These are phyloP conservation scores for Lipomyces lipofer DNA, from an alignment of 805 yeast genomes.

Conservation along the genomic window DNA sequence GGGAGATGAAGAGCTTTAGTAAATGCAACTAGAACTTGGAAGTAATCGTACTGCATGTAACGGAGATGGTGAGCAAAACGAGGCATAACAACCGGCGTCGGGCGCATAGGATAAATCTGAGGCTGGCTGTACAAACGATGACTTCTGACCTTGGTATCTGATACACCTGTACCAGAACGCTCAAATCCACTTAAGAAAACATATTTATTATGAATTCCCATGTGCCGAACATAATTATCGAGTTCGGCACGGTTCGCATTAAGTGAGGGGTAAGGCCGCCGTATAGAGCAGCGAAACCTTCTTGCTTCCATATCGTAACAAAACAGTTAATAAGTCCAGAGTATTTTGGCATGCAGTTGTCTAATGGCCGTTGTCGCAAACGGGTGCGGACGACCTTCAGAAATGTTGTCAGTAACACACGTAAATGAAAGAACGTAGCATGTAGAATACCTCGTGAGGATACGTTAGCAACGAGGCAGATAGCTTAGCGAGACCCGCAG, in stretches of 20 bases:
- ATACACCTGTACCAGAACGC: no score
- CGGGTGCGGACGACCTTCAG: slow-evolving; percentile 96
- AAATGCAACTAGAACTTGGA: no score
- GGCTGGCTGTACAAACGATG: no score
- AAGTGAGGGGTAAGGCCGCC: slow-evolving; percentile 98
- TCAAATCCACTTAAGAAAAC: slow-evolving; percentile 39
- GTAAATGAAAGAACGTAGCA: no score
- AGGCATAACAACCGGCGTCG: no score
- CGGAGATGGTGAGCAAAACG: no score
- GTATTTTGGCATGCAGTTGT: slow-evolving; percentile 79
- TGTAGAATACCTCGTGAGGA: slow-evolving; percentile 97
- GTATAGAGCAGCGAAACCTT: slow-evolving; percentile 89
- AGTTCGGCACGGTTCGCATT: slow-evolving; percentile 94
- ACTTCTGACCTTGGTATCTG: no score
- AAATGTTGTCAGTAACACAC: no score
- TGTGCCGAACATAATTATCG: slow-evolving; percentile 98
- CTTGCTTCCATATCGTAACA: slow-evolving; percentile 80
- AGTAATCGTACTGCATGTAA: no score
- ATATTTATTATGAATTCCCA: slow-evolving; percentile 82
- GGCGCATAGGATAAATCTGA: no score
- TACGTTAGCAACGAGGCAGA: slow-evolving; percentile 89
- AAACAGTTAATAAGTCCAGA: slow-evolving; percentile 88
- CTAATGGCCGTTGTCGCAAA: slow-evolving; percentile 87
- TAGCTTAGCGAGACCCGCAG: slow-evolving; percentile 96
- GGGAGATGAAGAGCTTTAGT: no score